phyloP scores from a whole-genome alignment of 2,329 filamentous ascomycete genomes.

The Parasarocladium wereldwijsianum region DNA sequence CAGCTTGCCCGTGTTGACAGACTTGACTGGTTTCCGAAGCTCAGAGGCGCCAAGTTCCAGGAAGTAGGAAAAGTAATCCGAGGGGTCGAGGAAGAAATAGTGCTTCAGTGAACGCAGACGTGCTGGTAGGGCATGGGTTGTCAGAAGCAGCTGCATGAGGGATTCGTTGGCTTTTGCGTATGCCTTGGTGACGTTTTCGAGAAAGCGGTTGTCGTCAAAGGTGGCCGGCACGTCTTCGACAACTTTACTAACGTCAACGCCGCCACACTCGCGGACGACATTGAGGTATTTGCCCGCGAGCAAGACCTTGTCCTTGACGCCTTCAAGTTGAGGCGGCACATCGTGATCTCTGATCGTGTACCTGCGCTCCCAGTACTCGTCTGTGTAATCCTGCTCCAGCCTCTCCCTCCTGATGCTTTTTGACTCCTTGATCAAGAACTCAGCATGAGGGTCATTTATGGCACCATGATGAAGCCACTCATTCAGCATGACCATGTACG shows the following conservation, averaged over 20 bases:
- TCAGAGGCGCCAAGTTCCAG: conserved; percentile 83
- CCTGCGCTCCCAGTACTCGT: conserved; percentile 97
- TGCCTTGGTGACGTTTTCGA: conserved; percentile 90
- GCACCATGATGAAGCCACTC: conserved; percentile 96
- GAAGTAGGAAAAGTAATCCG: conserved; percentile 97
- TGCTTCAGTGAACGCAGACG: conserved; percentile 86
- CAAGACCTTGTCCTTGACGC: conserved; percentile 84
- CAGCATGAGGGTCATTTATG: conserved; percentile 84
- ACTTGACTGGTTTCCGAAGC: conserved; percentile 74
- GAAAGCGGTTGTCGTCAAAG: conserved; percentile 81
- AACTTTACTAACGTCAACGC: conserved; percentile 82
- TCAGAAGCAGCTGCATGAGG: conserved; percentile 77
- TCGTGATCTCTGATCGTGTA: conserved; percentile 90
- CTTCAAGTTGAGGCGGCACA: conserved; percentile 80
- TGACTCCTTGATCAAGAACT: conserved; percentile 91
- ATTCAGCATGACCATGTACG: conserved; percentile 97
- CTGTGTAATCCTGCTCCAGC: conserved; percentile 90
- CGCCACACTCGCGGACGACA: conserved; percentile 91
- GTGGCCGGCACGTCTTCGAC: conserved; percentile 79
- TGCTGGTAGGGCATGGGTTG: conserved; percentile 79
- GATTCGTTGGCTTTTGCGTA: conserved; percentile 95
- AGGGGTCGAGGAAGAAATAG: conserved; percentile 97
- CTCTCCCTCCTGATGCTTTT: conserved; percentile 86
- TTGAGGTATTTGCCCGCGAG: conserved; percentile 96
- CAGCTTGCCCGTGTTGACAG: conserved; percentile 82